Percentiles rank a stretch among this genome's conserved stretches.
These are phyloP conservation scores for Apiotrichum mycotoxinovorans DNA, from an alignment of 1,284 basidiomycete species.

Conservation along the genomic window DNA sequence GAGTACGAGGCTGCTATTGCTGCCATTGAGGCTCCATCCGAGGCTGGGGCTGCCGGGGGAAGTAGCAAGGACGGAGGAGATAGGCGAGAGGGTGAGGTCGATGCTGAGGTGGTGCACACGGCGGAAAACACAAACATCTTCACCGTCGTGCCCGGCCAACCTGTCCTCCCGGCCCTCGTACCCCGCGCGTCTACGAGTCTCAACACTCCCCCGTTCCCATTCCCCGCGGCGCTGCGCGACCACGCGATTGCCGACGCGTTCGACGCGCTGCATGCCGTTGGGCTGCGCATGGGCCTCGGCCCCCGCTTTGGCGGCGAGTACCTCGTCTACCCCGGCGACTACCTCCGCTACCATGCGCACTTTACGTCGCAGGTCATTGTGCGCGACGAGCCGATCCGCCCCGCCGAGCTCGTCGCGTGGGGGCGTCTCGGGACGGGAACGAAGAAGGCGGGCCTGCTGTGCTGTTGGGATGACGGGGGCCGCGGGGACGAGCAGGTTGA, in stretches of 20 bases:
- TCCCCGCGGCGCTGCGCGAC: conserved; percentile 28
- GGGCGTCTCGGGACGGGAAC: conserved; percentile 94
- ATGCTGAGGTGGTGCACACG: conserved; percentile 4
- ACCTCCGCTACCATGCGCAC: conserved; percentile 93
- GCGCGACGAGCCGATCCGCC: conserved; percentile 60
- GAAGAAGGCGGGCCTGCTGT: conserved; percentile 91
- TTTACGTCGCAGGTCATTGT: conserved; percentile 81
- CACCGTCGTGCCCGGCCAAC: conserved; percentile 25
- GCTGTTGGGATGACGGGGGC: conserved; percentile 68
- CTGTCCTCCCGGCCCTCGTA: conserved; percentile 15
- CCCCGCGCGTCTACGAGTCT: conserved; percentile 22
- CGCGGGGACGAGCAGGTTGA: conserved; percentile 10
- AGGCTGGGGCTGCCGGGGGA: too few relatives aligned
- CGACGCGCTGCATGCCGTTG: conserved; percentile 31
- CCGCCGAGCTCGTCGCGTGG: conserved; percentile 91
- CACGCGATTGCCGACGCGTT: conserved; percentile 33
- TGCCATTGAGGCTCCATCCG: background rate
- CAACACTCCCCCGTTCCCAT: conserved; percentile 27
- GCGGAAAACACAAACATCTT: conserved; percentile 23
- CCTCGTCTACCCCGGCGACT: conserved; percentile 94
- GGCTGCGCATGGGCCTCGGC: conserved; percentile 58
- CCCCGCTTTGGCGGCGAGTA: conserved; percentile 85
- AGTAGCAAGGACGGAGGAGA: too few relatives aligned
- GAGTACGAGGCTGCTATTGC: conserved; percentile 6
- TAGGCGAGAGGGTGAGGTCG: background rate